Evolutionary conservation across 164 flowering plant genomes (phyloP).

Genomic region (Piper longum): DNA sequence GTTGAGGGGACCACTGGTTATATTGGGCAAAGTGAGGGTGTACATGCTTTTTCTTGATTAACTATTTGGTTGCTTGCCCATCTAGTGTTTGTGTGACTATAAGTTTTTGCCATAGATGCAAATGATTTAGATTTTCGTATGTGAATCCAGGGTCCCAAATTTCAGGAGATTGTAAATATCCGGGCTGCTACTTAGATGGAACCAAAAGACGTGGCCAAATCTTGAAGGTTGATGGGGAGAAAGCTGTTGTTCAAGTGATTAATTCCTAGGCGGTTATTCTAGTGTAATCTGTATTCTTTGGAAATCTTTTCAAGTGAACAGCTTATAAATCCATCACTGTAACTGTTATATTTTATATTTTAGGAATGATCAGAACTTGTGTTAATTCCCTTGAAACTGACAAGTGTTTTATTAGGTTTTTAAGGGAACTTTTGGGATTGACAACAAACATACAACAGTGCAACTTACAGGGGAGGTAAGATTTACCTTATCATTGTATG

Average conservation of each 20-base stretch:
- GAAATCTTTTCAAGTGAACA: background rate
- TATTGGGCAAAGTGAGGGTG: slow-evolving; percentile 97
- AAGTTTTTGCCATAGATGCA: too few relatives aligned
- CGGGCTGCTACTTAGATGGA: slow-evolving; percentile 95
- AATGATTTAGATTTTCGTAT: too few relatives aligned
- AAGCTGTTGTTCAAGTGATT: slow-evolving; percentile 90
- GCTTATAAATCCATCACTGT: background rate
- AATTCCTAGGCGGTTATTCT: too few relatives aligned
- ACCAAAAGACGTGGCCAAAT: slow-evolving; percentile 91
- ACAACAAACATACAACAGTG: slow-evolving; percentile 91
- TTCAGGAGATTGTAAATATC: slow-evolving; percentile 92
- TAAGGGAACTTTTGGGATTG: slow-evolving; percentile 99
- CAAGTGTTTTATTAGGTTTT: slow-evolving; percentile 46
- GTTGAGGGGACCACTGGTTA: slow-evolving; percentile 96
- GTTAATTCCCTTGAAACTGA: too few relatives aligned
- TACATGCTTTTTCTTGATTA: slow-evolving; percentile 1
- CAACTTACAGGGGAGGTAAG: slow-evolving; percentile 99
- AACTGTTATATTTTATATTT: too few relatives aligned
- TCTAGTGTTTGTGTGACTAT: background rate
- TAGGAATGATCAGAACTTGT: too few relatives aligned
- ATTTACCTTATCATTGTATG: background rate
- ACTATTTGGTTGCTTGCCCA: background rate
- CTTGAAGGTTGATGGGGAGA: slow-evolving; percentile 95
- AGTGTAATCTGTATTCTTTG: too few relatives aligned
- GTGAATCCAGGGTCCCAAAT: slow-evolving; percentile 68